Evolutionary conservation across 2,329 filamentous ascomycete species (phyloP).

Genomic region (Cladophialophora chaetospira): DNA sequence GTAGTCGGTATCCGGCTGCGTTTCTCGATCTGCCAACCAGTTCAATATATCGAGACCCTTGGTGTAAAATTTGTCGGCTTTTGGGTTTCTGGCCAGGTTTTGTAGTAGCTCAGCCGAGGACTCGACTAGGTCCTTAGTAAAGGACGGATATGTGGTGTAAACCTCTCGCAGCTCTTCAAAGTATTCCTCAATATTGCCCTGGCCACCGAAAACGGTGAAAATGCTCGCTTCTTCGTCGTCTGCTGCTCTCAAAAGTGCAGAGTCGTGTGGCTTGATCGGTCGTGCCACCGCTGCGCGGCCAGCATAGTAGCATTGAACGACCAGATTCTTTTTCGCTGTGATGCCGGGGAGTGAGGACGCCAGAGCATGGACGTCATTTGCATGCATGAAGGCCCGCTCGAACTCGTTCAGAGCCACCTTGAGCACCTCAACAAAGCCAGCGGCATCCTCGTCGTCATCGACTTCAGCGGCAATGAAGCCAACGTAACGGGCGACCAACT

Average conservation of each 20-base stretch:
- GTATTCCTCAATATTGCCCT: constrained; percentile 99
- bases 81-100: constrained; percentile 75
- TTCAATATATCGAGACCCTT: constrained; percentile 95
- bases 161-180: constrained; percentile 95
- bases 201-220: constrained; percentile 93
- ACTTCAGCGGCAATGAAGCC: constrained; percentile 87
- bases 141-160: constrained; percentile 85
- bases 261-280: constrained; percentile 88
- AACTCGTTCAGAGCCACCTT: constrained; percentile 95
- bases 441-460: constrained; percentile 83
- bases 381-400: constrained; percentile 88
- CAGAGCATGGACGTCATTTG: constrained; percentile 94
- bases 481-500: constrained; percentile 91
- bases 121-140: constrained; percentile 81
- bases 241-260: constrained; percentile 85
- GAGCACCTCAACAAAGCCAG: constrained; percentile 88
- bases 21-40: constrained; percentile 87
- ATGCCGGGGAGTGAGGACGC: constrained; percentile 86
- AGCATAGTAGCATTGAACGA: constrained; percentile 88
- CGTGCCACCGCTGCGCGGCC: constrained; percentile 81
- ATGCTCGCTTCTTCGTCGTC: constrained; percentile 80
- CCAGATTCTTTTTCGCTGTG: constrained; percentile 84
- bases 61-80: constrained; percentile 91
- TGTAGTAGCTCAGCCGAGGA: constrained; percentile 85
- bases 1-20: constrained; percentile 92